Evolutionary conservation across 192 early-diverging fungal genomes (phyloP), one percentile per base, ranked within the genome.

Genomic region (Backusella westeae): DNA sequence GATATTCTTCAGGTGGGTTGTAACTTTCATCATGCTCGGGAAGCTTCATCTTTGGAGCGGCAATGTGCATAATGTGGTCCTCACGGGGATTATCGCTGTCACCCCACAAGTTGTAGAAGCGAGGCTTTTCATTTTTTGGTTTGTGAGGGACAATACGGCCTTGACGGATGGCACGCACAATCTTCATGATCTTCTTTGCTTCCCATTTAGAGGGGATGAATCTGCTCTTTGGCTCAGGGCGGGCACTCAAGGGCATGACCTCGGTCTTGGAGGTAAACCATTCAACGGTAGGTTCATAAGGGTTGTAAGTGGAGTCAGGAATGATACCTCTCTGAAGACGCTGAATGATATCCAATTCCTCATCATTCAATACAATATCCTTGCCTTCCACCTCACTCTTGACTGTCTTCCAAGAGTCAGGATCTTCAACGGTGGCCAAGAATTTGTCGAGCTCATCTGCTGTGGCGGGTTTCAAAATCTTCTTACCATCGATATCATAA

Each of bases 121-220:
- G 86, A 23, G 94, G 92, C 73, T 89, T 85, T 56, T 88, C 79
- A 23, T 80, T 76, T 7, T 83, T 83, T 32, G 85, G 82, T 74
- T 87, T 86, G 10, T 89, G 82, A 39, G 92, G 88, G 17, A 93
- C 89, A 72, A 97, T 96, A 35, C 88, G 88, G 26, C 97, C 97
- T 75, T 91, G 85, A 42, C 94, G 92, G 84, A 99, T 98, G 49
- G 95, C 96, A 41, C 94, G 95, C 12, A 96, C 98, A 79, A 99
- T 95, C 89, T 99, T 95, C 96, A 97, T 96, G 63, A 99, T 92
- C 83, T 89, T 92, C 83, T 93, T 94, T 44, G 92, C 94, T 86
- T 99, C 98, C 84, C 89, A 90, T 84, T 96, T 97, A 53, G 96
- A 98, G 19, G 97, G 97, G 72, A 97, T 80, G 74, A 98, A 99